Conservation (phyloP, 1,139 yeast species). For the Candida sanyaensis region DNA sequence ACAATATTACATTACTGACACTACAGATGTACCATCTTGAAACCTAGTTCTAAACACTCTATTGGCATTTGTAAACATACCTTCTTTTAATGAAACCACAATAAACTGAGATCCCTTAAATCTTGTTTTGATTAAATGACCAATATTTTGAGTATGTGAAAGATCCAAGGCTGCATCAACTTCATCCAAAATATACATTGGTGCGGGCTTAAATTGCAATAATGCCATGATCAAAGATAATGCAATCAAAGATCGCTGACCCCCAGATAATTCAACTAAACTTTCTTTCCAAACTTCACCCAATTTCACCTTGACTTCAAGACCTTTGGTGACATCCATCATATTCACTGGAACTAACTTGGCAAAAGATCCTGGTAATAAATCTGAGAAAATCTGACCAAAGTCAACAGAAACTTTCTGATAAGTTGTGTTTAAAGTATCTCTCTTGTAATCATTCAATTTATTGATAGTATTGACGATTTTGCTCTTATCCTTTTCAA, state of each 20-base stretch:
- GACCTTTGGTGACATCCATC: slow-evolving; percentile 83
- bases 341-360: slow-evolving; percentile 82
- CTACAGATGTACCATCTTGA: slow-evolving; percentile 96
- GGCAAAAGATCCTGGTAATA: slow-evolving; percentile 88
- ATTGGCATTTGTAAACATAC: slow-evolving; percentile 97
- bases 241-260: slow-evolving; percentile 93
- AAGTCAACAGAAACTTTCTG: slow-evolving; percentile 84
- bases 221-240: slow-evolving; percentile 87
- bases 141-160: slow-evolving; percentile 96
- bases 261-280: slow-evolving; percentile 93
- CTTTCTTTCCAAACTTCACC: slow-evolving; percentile 97
- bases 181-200: slow-evolving; percentile 96
- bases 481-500: slow-evolving; percentile 87
- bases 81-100: slow-evolving; percentile 95
- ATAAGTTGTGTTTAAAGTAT: slow-evolving; percentile 83
- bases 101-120: slow-evolving; percentile 96
- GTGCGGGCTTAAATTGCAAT: slow-evolving; percentile 94
- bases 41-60: slow-evolving; percentile 90
- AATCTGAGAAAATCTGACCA: slow-evolving; percentile 88
- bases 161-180: slow-evolving; percentile 98
- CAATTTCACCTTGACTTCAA: slow-evolving; percentile 86
- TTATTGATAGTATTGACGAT: slow-evolving; percentile 88
- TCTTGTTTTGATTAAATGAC: slow-evolving; percentile 91
- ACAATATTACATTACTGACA: slow-evolving; percentile 51
- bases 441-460: slow-evolving; percentile 82